Evolutionary conservation across 345 rosid genomes (phyloP).

Genomic region (Gynandropsis gynandra): DNA sequence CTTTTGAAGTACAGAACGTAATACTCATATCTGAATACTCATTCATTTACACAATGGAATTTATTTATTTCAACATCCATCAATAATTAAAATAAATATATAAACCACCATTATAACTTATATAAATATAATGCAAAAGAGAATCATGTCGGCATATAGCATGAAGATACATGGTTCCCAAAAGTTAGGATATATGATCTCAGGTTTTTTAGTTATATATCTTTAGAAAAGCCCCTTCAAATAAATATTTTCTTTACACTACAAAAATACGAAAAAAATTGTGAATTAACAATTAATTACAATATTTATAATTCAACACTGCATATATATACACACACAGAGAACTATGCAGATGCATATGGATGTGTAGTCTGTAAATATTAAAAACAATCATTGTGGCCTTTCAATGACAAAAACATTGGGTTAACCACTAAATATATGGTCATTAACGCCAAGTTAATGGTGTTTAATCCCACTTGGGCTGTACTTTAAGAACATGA

Average conservation of each 20-base stretch:
- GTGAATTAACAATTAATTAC: background rate
- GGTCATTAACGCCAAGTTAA: constrained; percentile 24
- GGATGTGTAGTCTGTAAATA: constrained; percentile 5
- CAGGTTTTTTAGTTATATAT: background rate
- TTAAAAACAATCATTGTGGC: constrained; percentile 4
- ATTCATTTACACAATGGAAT: too few species aligned
- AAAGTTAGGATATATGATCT: constrained; percentile 11
- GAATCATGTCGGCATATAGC: constrained; percentile 2
- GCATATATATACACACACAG: background rate
- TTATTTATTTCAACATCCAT: too few species aligned
- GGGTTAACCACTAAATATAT: constrained; percentile 13
- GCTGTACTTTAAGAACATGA: constrained; percentile 22
- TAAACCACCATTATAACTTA: background rate
- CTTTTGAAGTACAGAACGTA: too few species aligned
- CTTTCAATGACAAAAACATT: constrained; percentile 13
- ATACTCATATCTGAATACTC: too few species aligned
- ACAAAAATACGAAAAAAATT: too few species aligned
- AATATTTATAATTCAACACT: constrained; percentile 7
- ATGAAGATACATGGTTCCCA: constrained; percentile 13
- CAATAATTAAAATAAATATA: too few species aligned
- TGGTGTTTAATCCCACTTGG: constrained; percentile 21
- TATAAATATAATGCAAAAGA: background rate
- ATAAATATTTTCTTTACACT: too few species aligned
- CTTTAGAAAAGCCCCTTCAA: too few species aligned
- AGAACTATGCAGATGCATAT: constrained; percentile 4